Conservation (phyloP, 129 eudicot genomes). For the Flaveria bidentis region DNA sequence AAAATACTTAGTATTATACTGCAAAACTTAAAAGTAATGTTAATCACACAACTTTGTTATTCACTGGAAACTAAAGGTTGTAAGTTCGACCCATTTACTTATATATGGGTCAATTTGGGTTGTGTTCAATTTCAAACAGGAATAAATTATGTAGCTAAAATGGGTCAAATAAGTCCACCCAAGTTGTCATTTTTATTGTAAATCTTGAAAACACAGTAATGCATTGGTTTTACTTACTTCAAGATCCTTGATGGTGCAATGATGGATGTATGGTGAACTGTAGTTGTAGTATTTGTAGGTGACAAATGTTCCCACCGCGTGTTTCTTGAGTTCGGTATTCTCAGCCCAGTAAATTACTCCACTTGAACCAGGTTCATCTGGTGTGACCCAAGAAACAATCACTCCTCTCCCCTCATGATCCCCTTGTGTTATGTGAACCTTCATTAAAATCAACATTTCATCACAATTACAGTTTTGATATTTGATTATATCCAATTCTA, state of each 20-base stretch:
- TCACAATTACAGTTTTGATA: neutral
- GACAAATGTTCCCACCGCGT: conserved; percentile 50
- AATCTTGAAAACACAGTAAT: conserved; percentile 19
- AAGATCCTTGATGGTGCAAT: conserved; percentile 67
- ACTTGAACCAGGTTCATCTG: conserved; percentile 70
- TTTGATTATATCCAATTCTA: neutral
- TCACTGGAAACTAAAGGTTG: neutral
- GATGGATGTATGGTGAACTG: conserved; percentile 91
- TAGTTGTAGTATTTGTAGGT: conserved; percentile 80
- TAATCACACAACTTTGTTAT: conserved; percentile 6
- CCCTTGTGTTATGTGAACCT: conserved; percentile 99
- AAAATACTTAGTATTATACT: conserved; percentile 79
- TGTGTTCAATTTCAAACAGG: neutral
- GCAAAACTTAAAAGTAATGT: conserved; percentile 32
- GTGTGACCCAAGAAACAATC: conserved; percentile 82
- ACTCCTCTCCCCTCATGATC: conserved; percentile 77
- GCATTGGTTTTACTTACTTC: conserved; percentile 39
- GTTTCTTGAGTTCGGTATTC: conserved; percentile 35
- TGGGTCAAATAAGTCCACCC: neutral
- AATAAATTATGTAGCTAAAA: neutral
- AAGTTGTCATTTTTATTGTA: neutral
- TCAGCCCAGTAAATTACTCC: conserved; percentile 73
- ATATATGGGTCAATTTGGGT: neutral
- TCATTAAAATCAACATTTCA: conserved; percentile 18
- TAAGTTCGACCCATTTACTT: neutral